Evolutionary conservation across 208 protist species (phyloP), one percentile per base, ranked within the genome.

Genomic region (Lotmaria passim): DNA sequence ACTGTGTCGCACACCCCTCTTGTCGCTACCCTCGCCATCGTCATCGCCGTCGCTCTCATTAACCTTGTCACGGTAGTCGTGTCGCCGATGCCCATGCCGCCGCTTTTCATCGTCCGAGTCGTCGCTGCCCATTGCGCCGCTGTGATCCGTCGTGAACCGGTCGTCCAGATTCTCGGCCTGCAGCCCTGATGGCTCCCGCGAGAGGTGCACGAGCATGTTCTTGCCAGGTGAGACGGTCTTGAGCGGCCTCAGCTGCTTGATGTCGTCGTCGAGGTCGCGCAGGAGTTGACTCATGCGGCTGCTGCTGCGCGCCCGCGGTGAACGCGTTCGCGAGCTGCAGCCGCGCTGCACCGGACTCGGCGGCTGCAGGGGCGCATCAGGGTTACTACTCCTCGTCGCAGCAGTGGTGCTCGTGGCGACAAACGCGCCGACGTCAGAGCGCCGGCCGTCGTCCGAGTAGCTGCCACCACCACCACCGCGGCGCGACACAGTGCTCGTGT

Each of bases 191-290:
- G 61, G 24, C 7, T 79, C 81, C 41, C 84, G 75, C 14, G 87
- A 82, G 5, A 87, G 77, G 50, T 86, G 87, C 50, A 92, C 60
- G 17, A 93, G 69, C 78, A 90, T 87, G 62, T 93, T 93, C 73
- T 89, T 87, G 15, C 70, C 77, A 7, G 88, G 79, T 19, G 70
- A 79, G 7, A 92, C 73, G 0, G 79, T 76, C 60, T 92, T 91
- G 73, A 96, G 86, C 24, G 86, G 86, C 57, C 92, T 86, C 26
- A 96, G 79, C 33, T 75, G 52, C 19, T 81, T 71, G 50, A 96
- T 96, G 61, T 96, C 91, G 15, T 93, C 85, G 53, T 94, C 86
- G 7, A 96, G 78, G 38, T 93, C 91, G 39, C 78, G 74, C 39
- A 96, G 83, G 10, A 96, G 74, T 33, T 83, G 75, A 50, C 83